Percentiles rank a stretch among this genome's conserved stretches.
phyloP scores from a whole-genome alignment of 257 asterid species.

The Rehmannia glutinosa region DNA sequence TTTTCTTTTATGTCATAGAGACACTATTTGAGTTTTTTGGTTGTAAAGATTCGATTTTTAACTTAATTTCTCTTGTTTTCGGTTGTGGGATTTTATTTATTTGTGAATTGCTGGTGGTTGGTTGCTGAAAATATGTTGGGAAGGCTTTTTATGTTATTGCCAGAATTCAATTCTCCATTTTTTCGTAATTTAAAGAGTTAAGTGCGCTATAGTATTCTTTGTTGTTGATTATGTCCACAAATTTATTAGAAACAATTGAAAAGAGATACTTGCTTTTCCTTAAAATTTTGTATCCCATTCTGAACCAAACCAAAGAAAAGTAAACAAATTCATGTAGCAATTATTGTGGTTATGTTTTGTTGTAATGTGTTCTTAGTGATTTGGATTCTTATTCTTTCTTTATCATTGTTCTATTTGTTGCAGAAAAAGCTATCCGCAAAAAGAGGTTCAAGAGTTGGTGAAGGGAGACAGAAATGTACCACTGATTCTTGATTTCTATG shows the following conservation, averaged over 20 bases:
- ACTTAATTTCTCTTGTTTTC: not conserved
- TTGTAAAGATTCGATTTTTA: constrained; percentile 4
- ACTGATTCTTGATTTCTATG: constrained; percentile 78
- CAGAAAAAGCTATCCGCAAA: constrained; percentile 85
- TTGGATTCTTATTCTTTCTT: not conserved
- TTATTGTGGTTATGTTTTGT: not conserved
- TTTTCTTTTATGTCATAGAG: not conserved
- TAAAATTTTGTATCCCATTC: not conserved
- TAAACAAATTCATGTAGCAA: not conserved
- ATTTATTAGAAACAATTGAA: not conserved
- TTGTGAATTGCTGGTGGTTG: not conserved
- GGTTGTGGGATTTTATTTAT: constrained; percentile 1
- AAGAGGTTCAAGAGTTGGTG: constrained; percentile 69
- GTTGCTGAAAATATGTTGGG: not conserved
- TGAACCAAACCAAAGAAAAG: not conserved
- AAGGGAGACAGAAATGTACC: constrained; percentile 88
- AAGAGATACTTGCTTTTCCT: not conserved
- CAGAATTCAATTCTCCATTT: not conserved
- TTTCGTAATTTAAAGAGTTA: not conserved
- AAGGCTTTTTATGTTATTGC: not conserved
- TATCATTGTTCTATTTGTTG: constrained; percentile 2
- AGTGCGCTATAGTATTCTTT: not conserved
- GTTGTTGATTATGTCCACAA: not conserved
- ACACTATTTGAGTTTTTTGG: not conserved
- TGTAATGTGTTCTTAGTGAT: not conserved